Evolutionary conservation across 495 filamentous ascomycete genomes (phyloP).

Genomic region (Amphirosellinia nigrospora): DNA sequence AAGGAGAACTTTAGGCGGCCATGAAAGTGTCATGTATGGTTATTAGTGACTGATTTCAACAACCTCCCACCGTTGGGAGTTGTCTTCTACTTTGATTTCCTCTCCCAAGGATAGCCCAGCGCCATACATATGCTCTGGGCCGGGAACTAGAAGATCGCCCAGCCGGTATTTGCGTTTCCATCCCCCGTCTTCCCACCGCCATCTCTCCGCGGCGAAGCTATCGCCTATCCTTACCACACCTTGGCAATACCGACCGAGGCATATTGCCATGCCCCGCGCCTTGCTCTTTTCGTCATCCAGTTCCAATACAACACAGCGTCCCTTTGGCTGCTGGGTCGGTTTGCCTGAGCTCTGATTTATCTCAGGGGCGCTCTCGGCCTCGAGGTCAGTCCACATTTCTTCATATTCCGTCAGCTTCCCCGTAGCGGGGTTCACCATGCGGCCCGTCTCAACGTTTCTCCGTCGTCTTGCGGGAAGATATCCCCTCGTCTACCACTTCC

Average conservation of each 20-base stretch:
- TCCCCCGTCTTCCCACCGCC: conserved; percentile 43
- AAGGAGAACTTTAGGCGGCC: background rate
- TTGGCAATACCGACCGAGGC: conserved; percentile 56
- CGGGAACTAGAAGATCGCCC: conserved; percentile 8
- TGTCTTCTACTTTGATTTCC: background rate
- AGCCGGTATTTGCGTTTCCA: conserved; percentile 16
- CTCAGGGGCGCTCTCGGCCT: conserved; percentile 34
- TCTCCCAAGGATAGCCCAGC: background rate
- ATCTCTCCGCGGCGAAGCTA: conserved; percentile 50
- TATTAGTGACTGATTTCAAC: conserved; percentile 16
- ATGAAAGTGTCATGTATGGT: background rate
- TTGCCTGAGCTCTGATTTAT: conserved; percentile 22
- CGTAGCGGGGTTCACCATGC: conserved; percentile 54
- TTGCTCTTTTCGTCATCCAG: conserved; percentile 35
- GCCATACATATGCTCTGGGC: background rate
- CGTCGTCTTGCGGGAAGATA: conserved; percentile 48
- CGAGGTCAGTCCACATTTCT: conserved; percentile 54
- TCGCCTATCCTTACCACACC: conserved; percentile 49
- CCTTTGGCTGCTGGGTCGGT: background rate
- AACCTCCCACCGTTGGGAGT: conserved; percentile 9
- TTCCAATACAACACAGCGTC: conserved; percentile 42
- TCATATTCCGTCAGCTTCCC: conserved; percentile 55
- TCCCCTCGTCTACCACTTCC: conserved; percentile 58
- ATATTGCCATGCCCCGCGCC: conserved; percentile 51
- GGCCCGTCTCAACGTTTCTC: conserved; percentile 52